phyloP scores from a whole-genome alignment of 148 eudicot genomes.

The Chenopodium formosanum region DNA sequence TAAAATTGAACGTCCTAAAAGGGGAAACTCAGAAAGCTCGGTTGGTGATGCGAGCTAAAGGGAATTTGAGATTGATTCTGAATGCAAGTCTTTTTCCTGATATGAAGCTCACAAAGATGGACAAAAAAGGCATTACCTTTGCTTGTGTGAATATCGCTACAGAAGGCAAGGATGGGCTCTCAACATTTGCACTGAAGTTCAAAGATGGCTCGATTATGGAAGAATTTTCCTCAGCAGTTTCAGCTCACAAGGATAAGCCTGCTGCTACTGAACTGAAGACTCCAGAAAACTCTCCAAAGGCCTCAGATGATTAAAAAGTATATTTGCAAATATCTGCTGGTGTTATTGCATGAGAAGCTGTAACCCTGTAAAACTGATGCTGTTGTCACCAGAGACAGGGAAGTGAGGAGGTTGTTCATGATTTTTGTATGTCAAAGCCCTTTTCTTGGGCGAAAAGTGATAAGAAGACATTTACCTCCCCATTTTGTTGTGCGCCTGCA shows the following conservation, averaged over 20 bases:
- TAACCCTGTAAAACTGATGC: neutral
- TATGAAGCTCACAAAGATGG: slow-evolving; percentile 94
- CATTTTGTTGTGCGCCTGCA: slow-evolving; percentile 18
- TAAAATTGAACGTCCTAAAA: slow-evolving; percentile 66
- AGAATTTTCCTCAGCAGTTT: slow-evolving; percentile 58
- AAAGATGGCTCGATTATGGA: slow-evolving; percentile 71
- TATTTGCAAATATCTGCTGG: neutral
- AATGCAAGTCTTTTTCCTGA: slow-evolving; percentile 81
- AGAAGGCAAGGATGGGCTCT: slow-evolving; percentile 69
- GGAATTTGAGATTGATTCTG: slow-evolving; percentile 81
- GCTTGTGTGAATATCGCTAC: slow-evolving; percentile 75
- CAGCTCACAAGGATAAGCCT: slow-evolving; percentile 54
- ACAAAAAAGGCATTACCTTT: slow-evolving; percentile 88
- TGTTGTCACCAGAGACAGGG: slow-evolving; percentile 2
- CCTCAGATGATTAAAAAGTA: slow-evolving; percentile 38
- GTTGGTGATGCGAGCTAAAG: slow-evolving; percentile 82
- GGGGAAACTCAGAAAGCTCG: slow-evolving; percentile 64
- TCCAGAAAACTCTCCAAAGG: slow-evolving; percentile 82
- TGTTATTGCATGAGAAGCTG: slow-evolving; percentile 12
- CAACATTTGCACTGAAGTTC: slow-evolving; percentile 88
- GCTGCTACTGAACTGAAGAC: slow-evolving; percentile 40
- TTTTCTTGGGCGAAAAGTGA: slow-evolving; percentile 1
- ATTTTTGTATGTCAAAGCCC: slow-evolving; percentile 10
- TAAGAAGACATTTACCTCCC: slow-evolving; percentile 6
- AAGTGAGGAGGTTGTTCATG: neutral